Conservation (phyloP, 2,329 filamentous ascomycete species). For the Mariannaea sp. region DNA sequence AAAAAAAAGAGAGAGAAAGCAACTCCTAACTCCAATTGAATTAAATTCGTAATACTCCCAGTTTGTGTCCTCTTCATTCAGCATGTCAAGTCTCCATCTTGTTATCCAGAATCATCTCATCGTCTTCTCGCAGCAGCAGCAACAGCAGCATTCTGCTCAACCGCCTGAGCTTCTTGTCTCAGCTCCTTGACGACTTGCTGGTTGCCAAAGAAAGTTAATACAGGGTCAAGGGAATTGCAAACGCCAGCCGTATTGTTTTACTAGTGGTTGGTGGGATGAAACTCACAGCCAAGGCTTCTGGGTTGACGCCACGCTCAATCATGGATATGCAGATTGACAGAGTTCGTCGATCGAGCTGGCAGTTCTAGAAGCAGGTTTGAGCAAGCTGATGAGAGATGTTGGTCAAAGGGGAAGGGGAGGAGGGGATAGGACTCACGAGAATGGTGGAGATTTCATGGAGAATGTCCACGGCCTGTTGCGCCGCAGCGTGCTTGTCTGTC, state of each 20-base stretch:
- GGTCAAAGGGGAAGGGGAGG: background rate
- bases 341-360: slow-evolving; percentile 86
- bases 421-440: slow-evolving; percentile 62
- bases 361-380: slow-evolving; percentile 69
- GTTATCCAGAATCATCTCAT: slow-evolving; percentile 21
- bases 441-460: slow-evolving; percentile 86
- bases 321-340: slow-evolving; percentile 94
- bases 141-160: slow-evolving; percentile 48
- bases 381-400: background rate
- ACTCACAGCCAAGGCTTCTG: slow-evolving; percentile 88
- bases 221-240: background rate
- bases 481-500: slow-evolving; percentile 72
- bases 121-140: slow-evolving; percentile 40
- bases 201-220: background rate
- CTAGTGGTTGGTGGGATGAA: rapidly evolving
- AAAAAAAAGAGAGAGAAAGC: too few relatives aligned
- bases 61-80: background rate
- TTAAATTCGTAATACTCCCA: background rate
- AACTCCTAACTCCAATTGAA: background rate
- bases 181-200: slow-evolving; percentile 66
- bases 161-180: slow-evolving; percentile 59
- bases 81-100: background rate
- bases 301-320: slow-evolving; percentile 96
- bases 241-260: too few relatives aligned
- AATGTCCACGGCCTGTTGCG: slow-evolving; percentile 82